phyloP scores from a whole-genome alignment of 1,284 basidiomycete species.

The Leccinum colubrinum region DNA sequence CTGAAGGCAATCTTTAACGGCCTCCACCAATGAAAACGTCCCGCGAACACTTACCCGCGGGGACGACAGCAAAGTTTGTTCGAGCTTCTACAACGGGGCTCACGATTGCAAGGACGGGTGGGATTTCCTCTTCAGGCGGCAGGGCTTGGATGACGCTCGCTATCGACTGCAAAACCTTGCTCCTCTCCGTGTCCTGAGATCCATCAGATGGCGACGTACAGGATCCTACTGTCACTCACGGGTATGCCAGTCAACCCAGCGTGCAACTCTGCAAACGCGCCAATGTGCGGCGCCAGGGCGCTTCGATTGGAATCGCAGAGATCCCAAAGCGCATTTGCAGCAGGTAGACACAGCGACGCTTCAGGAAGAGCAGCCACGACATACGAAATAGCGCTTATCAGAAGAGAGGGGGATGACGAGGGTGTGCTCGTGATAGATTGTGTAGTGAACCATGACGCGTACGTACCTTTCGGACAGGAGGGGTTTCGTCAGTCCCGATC shows the following conservation, averaged over 20 bases:
- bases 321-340: conserved; percentile 79
- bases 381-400: conserved; percentile 48
- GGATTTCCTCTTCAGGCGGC: conserved; percentile 71
- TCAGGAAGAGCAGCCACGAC: conserved; percentile 72
- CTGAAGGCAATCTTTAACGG: conserved; percentile 35
- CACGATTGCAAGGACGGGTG: conserved; percentile 76
- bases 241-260: conserved; percentile 71
- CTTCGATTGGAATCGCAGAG: conserved; percentile 84
- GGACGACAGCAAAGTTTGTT: conserved; percentile 55
- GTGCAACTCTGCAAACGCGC: conserved; percentile 81
- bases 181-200: conserved; percentile 76
- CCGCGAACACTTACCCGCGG: conserved; percentile 42
- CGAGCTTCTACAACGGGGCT: conserved; percentile 74
- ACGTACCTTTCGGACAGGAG: conserved; percentile 53
- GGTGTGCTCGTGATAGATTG: conserved; percentile 41
- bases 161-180: conserved; percentile 87
- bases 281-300: conserved; percentile 78
- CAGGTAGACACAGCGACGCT: conserved; percentile 61
- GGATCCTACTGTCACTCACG: conserved; percentile 42
- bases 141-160: conserved; percentile 89
- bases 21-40: background rate
- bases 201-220: background rate
- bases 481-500: background rate
- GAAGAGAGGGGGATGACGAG: conserved; percentile 32
- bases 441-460: conserved; percentile 82